Percentiles rank a stretch among this genome's conserved stretches.
Conservation (phyloP, 805 yeast species). For the Komagataella phaffii region DNA sequence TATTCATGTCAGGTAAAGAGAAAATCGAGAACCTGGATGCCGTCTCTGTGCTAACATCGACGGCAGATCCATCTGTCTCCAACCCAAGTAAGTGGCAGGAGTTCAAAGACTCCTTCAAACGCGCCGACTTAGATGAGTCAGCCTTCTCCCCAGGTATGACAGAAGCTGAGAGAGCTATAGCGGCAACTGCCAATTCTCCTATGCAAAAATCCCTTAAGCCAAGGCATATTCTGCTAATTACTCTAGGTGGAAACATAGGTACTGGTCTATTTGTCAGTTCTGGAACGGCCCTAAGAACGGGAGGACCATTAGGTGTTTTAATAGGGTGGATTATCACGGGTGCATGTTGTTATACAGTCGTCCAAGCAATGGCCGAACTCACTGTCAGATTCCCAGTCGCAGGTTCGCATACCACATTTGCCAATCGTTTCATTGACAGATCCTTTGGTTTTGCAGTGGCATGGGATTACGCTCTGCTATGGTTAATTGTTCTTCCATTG, state of each 20-base stretch:
- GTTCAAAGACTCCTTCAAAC: constrained; percentile 18
- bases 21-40: neutral
- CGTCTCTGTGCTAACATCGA: neutral
- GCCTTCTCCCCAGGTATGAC: constrained; percentile 30
- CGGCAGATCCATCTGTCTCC: neutral
- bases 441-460: constrained; percentile 53
- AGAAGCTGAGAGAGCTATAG: constrained; percentile 32
- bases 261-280: constrained; percentile 74
- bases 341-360: constrained; percentile 44
- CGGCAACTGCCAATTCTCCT: constrained; percentile 34
- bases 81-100: constrained; percentile 1
- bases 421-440: constrained; percentile 43
- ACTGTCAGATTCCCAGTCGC: constrained; percentile 50
- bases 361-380: constrained; percentile 54
- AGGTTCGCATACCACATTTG: constrained; percentile 51
- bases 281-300: constrained; percentile 42
- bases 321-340: constrained; percentile 49
- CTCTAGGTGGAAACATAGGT: constrained; percentile 76
- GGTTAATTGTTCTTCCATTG: constrained; percentile 40
- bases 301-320: constrained; percentile 67
- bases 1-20: neutral
- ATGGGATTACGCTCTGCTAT: constrained; percentile 41
- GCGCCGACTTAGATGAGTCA: constrained; percentile 16
- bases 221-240: constrained; percentile 70
- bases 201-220: constrained; percentile 37